Evolutionary conservation across 108 stramenopile species (phyloP), one percentile per base, ranked within the genome.

Genomic region (Chaetoceros tenuissimus): DNA sequence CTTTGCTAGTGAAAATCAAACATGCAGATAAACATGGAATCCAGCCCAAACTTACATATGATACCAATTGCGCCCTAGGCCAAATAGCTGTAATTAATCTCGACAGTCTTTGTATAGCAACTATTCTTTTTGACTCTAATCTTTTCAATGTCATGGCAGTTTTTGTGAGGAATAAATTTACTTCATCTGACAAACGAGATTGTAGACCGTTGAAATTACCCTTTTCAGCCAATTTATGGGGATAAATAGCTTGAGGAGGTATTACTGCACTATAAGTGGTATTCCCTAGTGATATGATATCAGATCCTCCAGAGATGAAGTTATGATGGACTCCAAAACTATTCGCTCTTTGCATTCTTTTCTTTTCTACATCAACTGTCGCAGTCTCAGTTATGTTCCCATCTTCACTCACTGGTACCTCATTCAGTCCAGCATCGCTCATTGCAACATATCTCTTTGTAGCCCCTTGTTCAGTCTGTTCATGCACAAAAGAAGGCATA

Each of bases 361-460:
- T 5, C 34, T 10, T 5, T 13, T 40, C 13, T 10, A 40, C 13
- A 40, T 10, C 8, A 40, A 10, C 34, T 5, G 34, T 40, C 13
- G 34, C 34, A 10, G 34, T 40, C 5, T 13, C 5, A 40, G 34
- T 10, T 10, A 13, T 10, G 8, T 40, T 5, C n/a, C 77, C 84
- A 72, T 90, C 89, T 63, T 90, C 89, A 53, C 85, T 84, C 17
- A 61, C 56, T 59, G 67, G 66, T 16, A 28, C 53, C 78, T 23
- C 82, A 60, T 53, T 80, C 82, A 51, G 79, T 58, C 89, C 89
- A 26, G 85, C 81, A 69, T 90, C 89, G 73, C 89, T 90, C 89
- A 85, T 87, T 17, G 89, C 77, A 30, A 75, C 81, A 47, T 70
- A 59, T 2, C 73, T 58, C 30, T 55, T 59, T 24, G 72, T 49